phyloP scores from a whole-genome alignment of 2,329 filamentous ascomycete genomes.

The Penicillium sp. region DNA sequence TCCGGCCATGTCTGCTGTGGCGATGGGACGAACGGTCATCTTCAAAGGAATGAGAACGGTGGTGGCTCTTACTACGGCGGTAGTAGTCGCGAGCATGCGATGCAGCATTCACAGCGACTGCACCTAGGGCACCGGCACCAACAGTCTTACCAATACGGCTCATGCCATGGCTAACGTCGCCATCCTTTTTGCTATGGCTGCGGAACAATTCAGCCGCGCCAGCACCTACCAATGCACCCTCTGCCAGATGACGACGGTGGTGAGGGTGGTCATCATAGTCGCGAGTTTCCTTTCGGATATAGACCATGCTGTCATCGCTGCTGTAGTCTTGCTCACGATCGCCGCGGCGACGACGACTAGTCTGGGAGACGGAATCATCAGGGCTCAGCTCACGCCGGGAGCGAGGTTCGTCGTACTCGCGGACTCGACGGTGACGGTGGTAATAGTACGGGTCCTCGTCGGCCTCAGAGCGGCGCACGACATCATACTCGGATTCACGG shows the following conservation, averaged over 20 bases:
- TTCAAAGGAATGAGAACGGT: slow-evolving; percentile 42
- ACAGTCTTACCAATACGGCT: slow-evolving; percentile 52
- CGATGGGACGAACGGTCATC: slow-evolving; percentile 39
- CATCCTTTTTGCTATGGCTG: slow-evolving; percentile 57
- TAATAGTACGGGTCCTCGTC: slow-evolving; percentile 62
- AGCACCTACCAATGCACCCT: slow-evolving; percentile 59
- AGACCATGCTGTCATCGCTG: slow-evolving; percentile 62
- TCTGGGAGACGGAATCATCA: slow-evolving; percentile 53
- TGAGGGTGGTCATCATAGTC: slow-evolving; percentile 49
- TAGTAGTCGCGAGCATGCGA: slow-evolving; percentile 51
- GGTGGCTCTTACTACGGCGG: slow-evolving; percentile 45
- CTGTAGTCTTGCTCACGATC: slow-evolving; percentile 48
- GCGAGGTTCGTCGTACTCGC: slow-evolving; percentile 53
- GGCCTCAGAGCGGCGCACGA: slow-evolving; percentile 58
- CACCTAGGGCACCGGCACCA: slow-evolving; percentile 61
- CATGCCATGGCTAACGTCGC: slow-evolving; percentile 52
- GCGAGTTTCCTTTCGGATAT: slow-evolving; percentile 53
- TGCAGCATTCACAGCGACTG: slow-evolving; percentile 59
- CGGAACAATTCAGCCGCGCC: slow-evolving; percentile 61
- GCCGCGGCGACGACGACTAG: slow-evolving; percentile 40
- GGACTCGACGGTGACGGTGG: slow-evolving; percentile 56
- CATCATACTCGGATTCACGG: slow-evolving; percentile 58
- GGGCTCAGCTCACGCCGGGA: slow-evolving; percentile 50
- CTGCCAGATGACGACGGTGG: slow-evolving; percentile 58
- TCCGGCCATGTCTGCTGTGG: slow-evolving; percentile 31